These are phyloP conservation scores for Colletotrichum sidae DNA, from an alignment of 2,329 filamentous ascomycete genomes.

Conservation along the genomic window DNA sequence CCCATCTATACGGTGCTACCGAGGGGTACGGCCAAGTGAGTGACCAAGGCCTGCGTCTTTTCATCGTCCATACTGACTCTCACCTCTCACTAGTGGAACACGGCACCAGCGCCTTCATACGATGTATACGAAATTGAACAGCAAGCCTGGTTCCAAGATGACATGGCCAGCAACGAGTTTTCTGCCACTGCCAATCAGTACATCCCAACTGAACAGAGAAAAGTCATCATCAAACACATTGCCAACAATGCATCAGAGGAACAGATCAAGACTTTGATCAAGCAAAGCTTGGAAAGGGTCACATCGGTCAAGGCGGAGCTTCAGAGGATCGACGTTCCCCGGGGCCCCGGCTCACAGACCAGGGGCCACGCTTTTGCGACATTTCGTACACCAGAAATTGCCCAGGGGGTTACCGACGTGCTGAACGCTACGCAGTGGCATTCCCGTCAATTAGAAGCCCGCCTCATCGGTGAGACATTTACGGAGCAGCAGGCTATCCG, in stretches of 20 bases:
- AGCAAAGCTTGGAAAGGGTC: constrained; percentile 5
- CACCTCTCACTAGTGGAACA: no score
- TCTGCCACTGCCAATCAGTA: neutral
- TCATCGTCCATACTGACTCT: no score
- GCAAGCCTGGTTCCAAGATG: no score
- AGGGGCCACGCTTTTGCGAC: constrained; percentile 25
- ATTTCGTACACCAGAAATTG: constrained; percentile 18
- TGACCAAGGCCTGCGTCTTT: no score
- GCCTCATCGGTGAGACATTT: constrained; percentile 12
- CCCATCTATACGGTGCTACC: neutral
- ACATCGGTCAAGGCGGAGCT: constrained; percentile 23
- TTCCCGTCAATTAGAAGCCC: constrained; percentile 11
- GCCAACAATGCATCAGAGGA: constrained; percentile 22
- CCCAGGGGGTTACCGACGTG: constrained; percentile 2
- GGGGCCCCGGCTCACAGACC: constrained; percentile 12
- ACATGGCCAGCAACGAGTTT: neutral
- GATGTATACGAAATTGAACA: no score
- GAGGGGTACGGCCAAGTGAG: no score
- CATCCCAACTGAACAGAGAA: constrained; percentile 3
- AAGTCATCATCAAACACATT: constrained; percentile 23
- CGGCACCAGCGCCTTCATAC: no score
- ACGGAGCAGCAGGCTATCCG: constrained; percentile 9
- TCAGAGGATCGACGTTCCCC: constrained; percentile 27
- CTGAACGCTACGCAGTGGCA: constrained; percentile 20
- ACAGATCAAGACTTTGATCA: constrained; percentile 23